Evolutionary conservation across 345 rosid genomes (phyloP).

Genomic region (Boechera divaricarpa): DNA sequence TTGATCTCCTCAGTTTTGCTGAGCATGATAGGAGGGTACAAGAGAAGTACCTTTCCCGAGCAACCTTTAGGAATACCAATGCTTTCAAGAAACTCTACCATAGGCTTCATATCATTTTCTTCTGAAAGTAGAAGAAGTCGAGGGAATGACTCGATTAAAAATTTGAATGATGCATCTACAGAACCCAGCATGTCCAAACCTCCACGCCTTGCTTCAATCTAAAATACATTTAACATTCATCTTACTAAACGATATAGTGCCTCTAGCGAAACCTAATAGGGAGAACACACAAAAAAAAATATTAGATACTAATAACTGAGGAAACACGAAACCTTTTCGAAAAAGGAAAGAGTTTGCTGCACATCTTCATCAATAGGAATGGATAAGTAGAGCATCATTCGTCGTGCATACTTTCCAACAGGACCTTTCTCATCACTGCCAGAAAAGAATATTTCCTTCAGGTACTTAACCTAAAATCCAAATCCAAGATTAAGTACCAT

Average conservation of each 20-base stretch:
- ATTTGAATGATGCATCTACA: slow-evolving; percentile 61
- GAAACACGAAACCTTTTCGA: slow-evolving; percentile 71
- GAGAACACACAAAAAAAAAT: background rate
- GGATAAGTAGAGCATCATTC: slow-evolving; percentile 79
- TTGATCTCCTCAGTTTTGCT: slow-evolving; percentile 49
- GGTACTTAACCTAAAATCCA: slow-evolving; percentile 80
- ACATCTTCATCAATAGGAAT: slow-evolving; percentile 82
- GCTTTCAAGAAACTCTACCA: slow-evolving; percentile 58
- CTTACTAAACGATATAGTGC: slow-evolving; percentile 16
- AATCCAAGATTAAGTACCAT: slow-evolving; percentile 55
- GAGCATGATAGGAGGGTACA: slow-evolving; percentile 75
- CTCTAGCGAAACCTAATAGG: background rate
- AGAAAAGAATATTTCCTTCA: slow-evolving; percentile 81
- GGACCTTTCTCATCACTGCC: slow-evolving; percentile 59
- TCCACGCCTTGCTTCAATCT: slow-evolving; percentile 97
- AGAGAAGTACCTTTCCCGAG: slow-evolving; percentile 55
- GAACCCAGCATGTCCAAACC: slow-evolving; percentile 74
- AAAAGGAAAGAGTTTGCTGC: slow-evolving; percentile 82
- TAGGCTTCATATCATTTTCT: slow-evolving; percentile 67
- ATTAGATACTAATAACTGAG: background rate
- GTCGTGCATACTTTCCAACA: slow-evolving; percentile 62
- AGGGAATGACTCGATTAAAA: slow-evolving; percentile 83
- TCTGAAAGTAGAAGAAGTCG: slow-evolving; percentile 66
- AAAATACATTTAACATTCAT: slow-evolving; percentile 20
- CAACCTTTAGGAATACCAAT: slow-evolving; percentile 56